Evolutionary conservation across 805 yeast species (phyloP).

Genomic region (Yarrowia divulgata): DNA sequence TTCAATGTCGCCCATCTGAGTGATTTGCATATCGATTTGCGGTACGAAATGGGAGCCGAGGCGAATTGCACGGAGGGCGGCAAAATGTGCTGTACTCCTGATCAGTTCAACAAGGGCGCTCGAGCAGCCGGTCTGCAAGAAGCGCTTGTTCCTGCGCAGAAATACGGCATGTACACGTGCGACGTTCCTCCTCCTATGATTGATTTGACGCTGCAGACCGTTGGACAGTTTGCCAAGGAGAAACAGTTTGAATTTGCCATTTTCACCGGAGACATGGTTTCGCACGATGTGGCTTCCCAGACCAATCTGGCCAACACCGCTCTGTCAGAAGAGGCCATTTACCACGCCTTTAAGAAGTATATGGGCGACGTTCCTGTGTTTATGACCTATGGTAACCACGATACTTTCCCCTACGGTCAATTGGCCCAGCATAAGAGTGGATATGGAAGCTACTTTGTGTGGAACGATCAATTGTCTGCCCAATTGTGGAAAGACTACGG

Average conservation of each 20-base stretch:
- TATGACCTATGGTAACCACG: constrained; percentile 74
- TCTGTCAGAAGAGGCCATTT: constrained; percentile 59
- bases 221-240: constrained; percentile 51
- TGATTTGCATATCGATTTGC: constrained; percentile 68
- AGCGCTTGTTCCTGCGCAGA: constrained; percentile 60
- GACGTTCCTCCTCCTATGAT: constrained; percentile 70
- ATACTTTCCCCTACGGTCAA: constrained; percentile 75
- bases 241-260: constrained; percentile 64
- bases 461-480: constrained; percentile 59
- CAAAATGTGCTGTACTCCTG: constrained; percentile 62
- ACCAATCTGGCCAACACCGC: constrained; percentile 58
- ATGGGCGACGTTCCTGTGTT: constrained; percentile 63
- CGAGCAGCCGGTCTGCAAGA: background rate
- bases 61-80: constrained; percentile 55
- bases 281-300: constrained; percentile 60
- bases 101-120: constrained; percentile 36
- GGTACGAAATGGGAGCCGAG: constrained; percentile 56
- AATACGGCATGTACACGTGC: constrained; percentile 68
- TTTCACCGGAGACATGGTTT: constrained; percentile 78
- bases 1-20: constrained; percentile 71
- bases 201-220: constrained; percentile 62
- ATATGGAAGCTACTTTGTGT: constrained; percentile 53
- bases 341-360: constrained; percentile 60
- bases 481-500: constrained; percentile 57
- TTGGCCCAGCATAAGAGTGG: constrained; percentile 62